Evolutionary conservation across 176 grass and related monocot species (phyloP), one percentile per base, ranked within the genome.

Genomic region (Aechmea fasciata): DNA sequence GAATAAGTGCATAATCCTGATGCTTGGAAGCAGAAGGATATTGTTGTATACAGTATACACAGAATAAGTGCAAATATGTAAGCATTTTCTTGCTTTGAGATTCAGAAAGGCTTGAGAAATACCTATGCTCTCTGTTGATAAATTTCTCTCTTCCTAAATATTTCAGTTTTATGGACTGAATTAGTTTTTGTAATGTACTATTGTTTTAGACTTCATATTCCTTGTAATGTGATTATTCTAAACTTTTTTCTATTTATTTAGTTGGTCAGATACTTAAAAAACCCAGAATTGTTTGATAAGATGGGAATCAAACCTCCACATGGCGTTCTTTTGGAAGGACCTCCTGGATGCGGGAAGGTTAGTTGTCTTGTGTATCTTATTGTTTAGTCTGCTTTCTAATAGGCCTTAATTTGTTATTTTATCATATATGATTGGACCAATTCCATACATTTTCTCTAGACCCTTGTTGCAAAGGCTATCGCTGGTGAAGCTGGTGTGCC

Each of bases 211-310:
- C 57, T 41, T 28, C 47, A 67, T 67, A 67, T 13, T 67, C 11
- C 15, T 67, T 41, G 25, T 41, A 41, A 67, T 47, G 11, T 29
- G 17, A 63, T 75, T 11, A 13, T 66, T 66, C 33, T 69, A 11
- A 69, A 61, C 55, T 19, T 61, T 50, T 25, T 19, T 69, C 28
- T 23, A 5, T 49, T 69, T 49, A 48, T 49, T 54, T 80, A 80
- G 78, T 47, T 80, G 50, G 78, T 80, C 14, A 80, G 63, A 73
- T 80, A 80, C 66, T 17, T 80, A 64, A 80, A 80, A 63, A 80
- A 80, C 59, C 78, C 78, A 29, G 78, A 80, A 57, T 64, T 80
- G 26, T 80, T 80, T 80, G 78, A 80, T 55, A 80, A 80, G 78
- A 72, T 80, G 70, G 78, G 62, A 68, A 80, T 80, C 25, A 80